Base-by-base conservation (phyloP, 768 basidiomycete species). In the Hortiboletus campestris region DNA sequence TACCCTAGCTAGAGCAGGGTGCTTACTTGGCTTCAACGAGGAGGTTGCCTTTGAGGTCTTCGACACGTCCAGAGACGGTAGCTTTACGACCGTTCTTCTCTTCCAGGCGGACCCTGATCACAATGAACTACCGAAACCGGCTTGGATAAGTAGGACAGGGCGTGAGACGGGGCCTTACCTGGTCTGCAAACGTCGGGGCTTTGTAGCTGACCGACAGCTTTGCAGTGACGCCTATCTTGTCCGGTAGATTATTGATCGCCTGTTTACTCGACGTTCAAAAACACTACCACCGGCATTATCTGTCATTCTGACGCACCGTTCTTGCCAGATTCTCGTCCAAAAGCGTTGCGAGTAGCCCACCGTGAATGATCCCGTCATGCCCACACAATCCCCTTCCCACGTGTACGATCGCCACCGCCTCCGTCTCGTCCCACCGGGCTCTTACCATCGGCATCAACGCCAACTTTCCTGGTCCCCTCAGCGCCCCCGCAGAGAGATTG, bases 311-410 rank as follows among this genome's bases (percentile, higher is more conserved):
- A 63, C 85, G 58, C 65, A 95, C 95, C 63, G 84, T 88, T 56
- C 96, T 76, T 52, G 86, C 86, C 41, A 97, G 67, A 16, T 78
- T 77, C 76, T 99, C 96, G 59, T 99, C 96, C 52, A 97, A 69
- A 17, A 98, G 71, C 2, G 94, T 97, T 38, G 94, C 93, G 19
- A 98, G 76, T 55, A 98, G 64, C 2, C 96, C 96, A 0, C 96
- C 96, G 63, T 99, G 96, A 3, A 98, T 75, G 57, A 99, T 94
- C 0, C 96, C 96, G 71, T 96, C 94, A 59, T 96, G 89, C 4
- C 91, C 95, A 66, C 96, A 98, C 49, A 98, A 58, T 2, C 86
- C 89, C 40, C 89, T 74, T 2, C 96, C 96, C 2, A 97, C 76
- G 63, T 98, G 96, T 2, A 94, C 52, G 56, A 97, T 75, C 6